Evolutionary conservation across 2,329 filamentous ascomycete genomes (phyloP), one percentile per base, ranked within the genome.

Genomic region (Colletotrichum sojae): DNA sequence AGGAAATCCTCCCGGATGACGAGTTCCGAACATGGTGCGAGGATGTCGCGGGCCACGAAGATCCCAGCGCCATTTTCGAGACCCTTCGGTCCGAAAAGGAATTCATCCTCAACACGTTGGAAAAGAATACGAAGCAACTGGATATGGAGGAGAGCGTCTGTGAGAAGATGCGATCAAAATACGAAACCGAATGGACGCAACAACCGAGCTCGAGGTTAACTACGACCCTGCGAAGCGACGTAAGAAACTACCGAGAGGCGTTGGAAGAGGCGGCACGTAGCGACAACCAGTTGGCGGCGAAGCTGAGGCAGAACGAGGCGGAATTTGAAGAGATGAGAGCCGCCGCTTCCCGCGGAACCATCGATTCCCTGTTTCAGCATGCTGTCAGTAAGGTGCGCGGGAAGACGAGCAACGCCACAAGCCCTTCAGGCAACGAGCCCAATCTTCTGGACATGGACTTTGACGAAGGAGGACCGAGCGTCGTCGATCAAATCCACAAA

Each of bases 81-180:
- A 88, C 89, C 53, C 81, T 99, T 52, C 90, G 91, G 71, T 86
- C 89, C 27, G 92, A 96, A 74, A 97, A 95, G 79, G 88, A 92
- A 18, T 86, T 89, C 1, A 92, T 98, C 13, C 79, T 94, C 27
- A 85, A 86, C 3, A 88, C 90, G 3, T 80, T 99, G 64, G 94
- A 98, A 65, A 89, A 89, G 66, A 94, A 94, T 74, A 90, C 91
- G 63, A 97, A 97, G 78, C 93, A 97, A 75, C 83, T 99, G 49
- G 96, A 99, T 73, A 94, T 96, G 90, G 96, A 99, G 79, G 97
- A 98, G 82, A 97, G 94, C 64, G 94, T 98, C 0, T 99, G 96
- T 78, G 96, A 99, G 80, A 99, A 98, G 85, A 99, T 99, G 96
- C 90, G 96, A 54, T 97, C 94, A 13, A 99, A 99, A 79, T 98